Percentiles rank a stretch among this genome's conserved stretches.
These are phyloP conservation scores for Monosporascus sp. DNA, from an alignment of 2,329 filamentous ascomycete species.

Conservation along the genomic window DNA sequence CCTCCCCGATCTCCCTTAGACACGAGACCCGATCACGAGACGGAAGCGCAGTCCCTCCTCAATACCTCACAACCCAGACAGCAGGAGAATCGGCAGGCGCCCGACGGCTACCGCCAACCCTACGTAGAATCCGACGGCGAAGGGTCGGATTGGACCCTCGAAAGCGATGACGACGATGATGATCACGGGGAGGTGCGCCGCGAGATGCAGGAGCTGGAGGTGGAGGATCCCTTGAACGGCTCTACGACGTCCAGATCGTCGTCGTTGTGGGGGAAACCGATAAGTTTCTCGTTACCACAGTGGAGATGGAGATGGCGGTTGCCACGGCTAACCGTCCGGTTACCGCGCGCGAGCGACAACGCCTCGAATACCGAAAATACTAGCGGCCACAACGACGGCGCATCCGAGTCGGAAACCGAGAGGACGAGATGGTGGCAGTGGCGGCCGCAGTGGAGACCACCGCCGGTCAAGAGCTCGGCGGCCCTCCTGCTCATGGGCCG, in stretches of 20 bases:
- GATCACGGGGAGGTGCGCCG: constrained; percentile 60
- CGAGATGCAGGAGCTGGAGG: constrained; percentile 85
- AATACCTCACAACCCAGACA: constrained; percentile 40
- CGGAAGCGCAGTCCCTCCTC: constrained; percentile 74
- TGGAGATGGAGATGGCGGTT: constrained; percentile 53
- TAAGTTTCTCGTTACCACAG: constrained; percentile 46
- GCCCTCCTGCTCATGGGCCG: constrained; percentile 63
- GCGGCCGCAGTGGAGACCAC: constrained; percentile 20
- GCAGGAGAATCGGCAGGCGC: constrained; percentile 35
- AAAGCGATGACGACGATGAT: constrained; percentile 33
- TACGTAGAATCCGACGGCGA: constrained; percentile 61
- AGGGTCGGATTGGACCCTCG: constrained; percentile 41
- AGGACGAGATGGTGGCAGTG: constrained; percentile 13
- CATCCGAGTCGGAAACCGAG: not conserved
- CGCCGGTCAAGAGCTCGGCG: constrained; percentile 37
- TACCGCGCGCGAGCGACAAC: constrained; percentile 35
- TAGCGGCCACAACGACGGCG: constrained; percentile 7
- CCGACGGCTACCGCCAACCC: constrained; percentile 66
- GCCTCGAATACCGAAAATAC: constrained; percentile 14
- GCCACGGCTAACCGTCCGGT: constrained; percentile 43
- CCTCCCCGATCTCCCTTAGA: constrained; percentile 53
- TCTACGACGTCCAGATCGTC: constrained; percentile 26
- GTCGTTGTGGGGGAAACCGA: constrained; percentile 50
- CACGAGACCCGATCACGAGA: constrained; percentile 61
- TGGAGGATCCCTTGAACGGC: constrained; percentile 59